Conservation (phyloP, 352 stramenopile species). For the Heterotrichella gracilis region DNA sequence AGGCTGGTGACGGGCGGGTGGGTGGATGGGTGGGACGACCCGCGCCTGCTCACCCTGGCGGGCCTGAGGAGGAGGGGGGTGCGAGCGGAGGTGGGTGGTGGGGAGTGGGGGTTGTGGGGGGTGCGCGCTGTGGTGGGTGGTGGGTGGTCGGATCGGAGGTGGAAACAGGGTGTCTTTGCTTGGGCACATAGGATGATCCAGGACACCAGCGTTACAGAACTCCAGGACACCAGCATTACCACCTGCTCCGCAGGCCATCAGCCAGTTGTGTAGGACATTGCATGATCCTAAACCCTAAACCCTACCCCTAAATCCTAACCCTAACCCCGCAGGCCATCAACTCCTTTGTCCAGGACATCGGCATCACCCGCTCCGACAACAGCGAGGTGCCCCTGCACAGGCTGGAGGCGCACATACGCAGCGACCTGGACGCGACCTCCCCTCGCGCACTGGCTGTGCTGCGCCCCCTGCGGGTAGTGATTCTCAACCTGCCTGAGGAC, state of each 20-base stretch:
- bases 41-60: slow-evolving; percentile 81
- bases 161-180: too few relatives aligned
- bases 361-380: slow-evolving; percentile 38
- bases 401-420: slow-evolving; percentile 33
- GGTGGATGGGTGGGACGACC: slow-evolving; percentile 65
- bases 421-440: slow-evolving; percentile 34
- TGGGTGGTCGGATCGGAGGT: too few relatives aligned
- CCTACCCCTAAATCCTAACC: too few relatives aligned
- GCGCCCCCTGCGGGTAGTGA: slow-evolving; percentile 34
- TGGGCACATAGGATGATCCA: too few relatives aligned
- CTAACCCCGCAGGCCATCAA: slow-evolving; percentile 56
- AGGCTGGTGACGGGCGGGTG: slow-evolving; percentile 47
- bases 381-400: slow-evolving; percentile 30
- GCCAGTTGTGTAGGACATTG: too few relatives aligned
- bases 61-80: slow-evolving; percentile 44
- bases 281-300: too few relatives aligned
- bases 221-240: too few relatives aligned
- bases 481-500: slow-evolving; percentile 28
- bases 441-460: slow-evolving; percentile 36
- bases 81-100: too few relatives aligned
- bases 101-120: too few relatives aligned
- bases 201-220: too few relatives aligned
- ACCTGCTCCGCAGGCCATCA: too few relatives aligned
- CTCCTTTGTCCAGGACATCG: slow-evolving; percentile 45
- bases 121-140: too few relatives aligned